phyloP scores from a whole-genome alignment of 139 green algal species.

The Diplosphaera chodatii region DNA sequence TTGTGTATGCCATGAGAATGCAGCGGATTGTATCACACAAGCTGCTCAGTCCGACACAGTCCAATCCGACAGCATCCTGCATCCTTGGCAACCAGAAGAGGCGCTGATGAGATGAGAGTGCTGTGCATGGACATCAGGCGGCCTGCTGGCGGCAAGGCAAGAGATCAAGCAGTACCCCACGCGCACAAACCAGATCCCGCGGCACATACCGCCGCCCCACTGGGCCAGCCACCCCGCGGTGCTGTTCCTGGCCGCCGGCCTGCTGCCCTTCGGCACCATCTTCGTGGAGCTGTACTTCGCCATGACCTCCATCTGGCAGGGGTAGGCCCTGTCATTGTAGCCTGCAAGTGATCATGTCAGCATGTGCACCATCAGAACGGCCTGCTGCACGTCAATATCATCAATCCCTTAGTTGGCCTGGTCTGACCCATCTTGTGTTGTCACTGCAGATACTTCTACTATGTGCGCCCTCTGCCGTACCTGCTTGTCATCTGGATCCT shows the following conservation, averaged over 20 bases:
- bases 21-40: too few relatives aligned
- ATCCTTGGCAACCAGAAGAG: too few relatives aligned
- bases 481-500: conserved; percentile 67
- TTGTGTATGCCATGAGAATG: too few relatives aligned
- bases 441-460: conserved; percentile 85
- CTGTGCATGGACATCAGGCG: conserved; percentile 20
- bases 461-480: conserved; percentile 25
- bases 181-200: conserved; percentile 92
- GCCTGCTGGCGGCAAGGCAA: conserved; percentile 38
- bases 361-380: too few relatives aligned
- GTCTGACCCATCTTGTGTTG: not conserved
- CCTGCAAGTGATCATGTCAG: not conserved
- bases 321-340: not conserved
- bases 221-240: conserved; percentile 68
- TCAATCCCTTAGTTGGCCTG: too few relatives aligned
- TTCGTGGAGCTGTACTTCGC: conserved; percentile 98
- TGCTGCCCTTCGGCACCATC: conserved; percentile 92
- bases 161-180: conserved; percentile 60
- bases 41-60: too few relatives aligned
- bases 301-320: conserved; percentile 87
- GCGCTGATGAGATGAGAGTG: too few relatives aligned
- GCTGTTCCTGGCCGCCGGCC: conserved; percentile 78
- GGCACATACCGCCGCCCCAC: conserved; percentile 79
- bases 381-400: too few relatives aligned
- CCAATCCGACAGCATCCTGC: too few relatives aligned